These are phyloP conservation scores for Coniophora puteana DNA, from an alignment of 1,284 basidiomycete species.

Conservation along the genomic window DNA sequence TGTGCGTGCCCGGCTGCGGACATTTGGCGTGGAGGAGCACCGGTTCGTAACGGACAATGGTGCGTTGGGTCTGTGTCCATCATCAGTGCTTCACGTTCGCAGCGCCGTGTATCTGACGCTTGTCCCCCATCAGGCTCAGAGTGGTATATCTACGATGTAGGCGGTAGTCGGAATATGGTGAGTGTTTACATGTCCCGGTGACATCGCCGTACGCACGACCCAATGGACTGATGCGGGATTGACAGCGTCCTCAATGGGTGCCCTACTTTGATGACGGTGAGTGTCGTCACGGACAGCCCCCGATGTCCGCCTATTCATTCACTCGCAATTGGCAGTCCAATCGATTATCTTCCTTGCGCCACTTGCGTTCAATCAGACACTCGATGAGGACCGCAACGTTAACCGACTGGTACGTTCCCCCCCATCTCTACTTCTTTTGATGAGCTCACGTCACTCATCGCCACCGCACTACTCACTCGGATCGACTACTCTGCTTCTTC, in stretches of 20 bases:
- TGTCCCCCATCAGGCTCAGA: conserved; percentile 38
- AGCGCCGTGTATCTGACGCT: conserved; percentile 12
- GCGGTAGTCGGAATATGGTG: conserved; percentile 55
- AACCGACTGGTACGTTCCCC: conserved; percentile 32
- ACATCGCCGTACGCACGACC: background rate
- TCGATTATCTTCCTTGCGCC: conserved; percentile 48
- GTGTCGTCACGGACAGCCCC: conserved; percentile 5
- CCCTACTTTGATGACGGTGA: conserved; percentile 62
- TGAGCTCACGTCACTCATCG: background rate
- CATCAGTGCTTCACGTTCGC: conserved; percentile 12
- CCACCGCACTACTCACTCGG: background rate
- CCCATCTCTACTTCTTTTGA: too few relatives aligned
- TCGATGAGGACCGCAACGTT: conserved; percentile 41
- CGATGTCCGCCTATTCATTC: conserved; percentile 5
- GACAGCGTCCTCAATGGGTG: conserved; percentile 58
- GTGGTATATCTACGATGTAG: conserved; percentile 68
- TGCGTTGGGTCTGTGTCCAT: conserved; percentile 16
- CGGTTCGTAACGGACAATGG: conserved; percentile 52
- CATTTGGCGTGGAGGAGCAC: conserved; percentile 68
- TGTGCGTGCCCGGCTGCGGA: conserved; percentile 61
- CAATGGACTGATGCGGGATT: background rate
- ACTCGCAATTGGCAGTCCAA: conserved; percentile 28
- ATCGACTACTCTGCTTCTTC: background rate
- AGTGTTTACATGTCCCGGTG: conserved; percentile 10
- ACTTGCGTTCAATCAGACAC: conserved; percentile 43